These are phyloP conservation scores for Euphorbia peplus DNA, from an alignment of 345 rosid species.

Conservation along the genomic window DNA sequence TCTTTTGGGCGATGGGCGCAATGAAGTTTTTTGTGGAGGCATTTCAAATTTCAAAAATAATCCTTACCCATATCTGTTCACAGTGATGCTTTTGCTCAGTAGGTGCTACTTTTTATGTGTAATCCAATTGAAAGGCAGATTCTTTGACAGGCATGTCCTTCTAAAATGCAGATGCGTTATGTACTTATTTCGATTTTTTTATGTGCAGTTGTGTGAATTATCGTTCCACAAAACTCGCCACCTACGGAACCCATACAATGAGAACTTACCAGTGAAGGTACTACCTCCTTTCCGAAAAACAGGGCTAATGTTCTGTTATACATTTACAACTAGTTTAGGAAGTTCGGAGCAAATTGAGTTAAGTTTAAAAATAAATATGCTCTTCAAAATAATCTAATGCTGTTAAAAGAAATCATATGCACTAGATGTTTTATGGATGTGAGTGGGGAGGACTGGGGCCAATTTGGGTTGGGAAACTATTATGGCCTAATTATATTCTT, in stretches of 20 bases:
- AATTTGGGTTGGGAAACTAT: not conserved
- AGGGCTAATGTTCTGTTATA: conserved; percentile 1
- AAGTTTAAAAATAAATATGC: not conserved
- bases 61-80: not conserved
- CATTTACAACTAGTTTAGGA: not conserved
- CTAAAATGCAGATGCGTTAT: conserved; percentile 6
- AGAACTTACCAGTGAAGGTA: conserved; percentile 98
- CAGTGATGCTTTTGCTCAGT: no score
- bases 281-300: not conserved
- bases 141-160: not conserved
- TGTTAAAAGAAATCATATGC: not conserved
- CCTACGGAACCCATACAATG: conserved; percentile 93
- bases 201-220: conserved; percentile 79
- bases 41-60: not conserved
- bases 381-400: no score
- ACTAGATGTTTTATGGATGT: not conserved
- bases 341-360: not conserved
- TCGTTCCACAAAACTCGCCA: conserved; percentile 95
- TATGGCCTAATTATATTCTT: not conserved
- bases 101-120: conserved; percentile 11
- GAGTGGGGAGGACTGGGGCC: not conserved
- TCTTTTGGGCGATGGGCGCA: not conserved
- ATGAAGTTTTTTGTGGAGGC: not conserved
- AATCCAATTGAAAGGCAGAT: not conserved
- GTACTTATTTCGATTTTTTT: conserved; percentile 27